Evolutionary conservation across 257 asterid species (phyloP).

Genomic region (Solanum pimpinellifolium): DNA sequence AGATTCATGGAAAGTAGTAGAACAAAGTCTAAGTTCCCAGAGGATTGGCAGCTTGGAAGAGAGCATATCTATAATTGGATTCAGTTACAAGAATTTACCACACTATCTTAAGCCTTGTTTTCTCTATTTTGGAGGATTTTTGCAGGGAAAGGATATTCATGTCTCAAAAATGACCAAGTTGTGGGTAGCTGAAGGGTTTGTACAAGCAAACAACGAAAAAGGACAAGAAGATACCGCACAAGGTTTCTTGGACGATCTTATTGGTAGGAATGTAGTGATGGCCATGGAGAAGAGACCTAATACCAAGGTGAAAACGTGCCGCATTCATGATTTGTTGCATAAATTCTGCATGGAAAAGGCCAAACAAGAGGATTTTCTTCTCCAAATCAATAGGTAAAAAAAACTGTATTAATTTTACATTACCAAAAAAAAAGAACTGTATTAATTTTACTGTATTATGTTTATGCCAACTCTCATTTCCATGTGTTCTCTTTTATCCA

Average conservation of each 20-base stretch:
- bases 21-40: not conserved
- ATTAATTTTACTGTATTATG: not conserved
- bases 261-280: slow-evolving; percentile 7
- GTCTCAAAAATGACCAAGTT: not conserved
- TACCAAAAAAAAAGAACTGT: not conserved
- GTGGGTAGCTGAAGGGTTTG: slow-evolving; percentile 13
- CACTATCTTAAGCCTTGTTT: slow-evolving; percentile 8
- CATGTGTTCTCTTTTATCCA: not conserved
- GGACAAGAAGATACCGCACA: not conserved
- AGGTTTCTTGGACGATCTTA: not conserved
- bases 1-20: not conserved
- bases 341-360: slow-evolving; percentile 1
- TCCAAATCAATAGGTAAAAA: not conserved
- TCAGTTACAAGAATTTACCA: slow-evolving; percentile 7
- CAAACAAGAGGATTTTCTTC: not conserved
- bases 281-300: not conserved
- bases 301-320: not conserved
- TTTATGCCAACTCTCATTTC: not conserved
- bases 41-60: not conserved
- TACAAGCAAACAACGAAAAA: not conserved
- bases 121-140: slow-evolving; percentile 2
- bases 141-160: not conserved
- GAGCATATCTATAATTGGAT: slow-evolving; percentile 1
- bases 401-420: not conserved
- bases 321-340: slow-evolving; percentile 2